Evolutionary conservation across 768 basidiomycete genomes (phyloP).

Genomic region (Rhizopogon vinicolor): DNA sequence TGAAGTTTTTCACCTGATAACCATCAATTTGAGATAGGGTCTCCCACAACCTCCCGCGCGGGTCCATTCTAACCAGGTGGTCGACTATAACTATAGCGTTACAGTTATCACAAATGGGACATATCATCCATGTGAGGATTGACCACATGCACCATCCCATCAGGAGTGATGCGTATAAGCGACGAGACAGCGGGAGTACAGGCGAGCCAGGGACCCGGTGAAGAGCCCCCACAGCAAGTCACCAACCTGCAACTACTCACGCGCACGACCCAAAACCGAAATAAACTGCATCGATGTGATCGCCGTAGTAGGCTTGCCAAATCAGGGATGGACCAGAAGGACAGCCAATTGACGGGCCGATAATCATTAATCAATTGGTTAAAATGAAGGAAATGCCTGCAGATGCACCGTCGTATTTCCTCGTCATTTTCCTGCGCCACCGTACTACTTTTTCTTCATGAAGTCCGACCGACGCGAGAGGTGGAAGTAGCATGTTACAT

Average conservation of each 20-base stretch:
- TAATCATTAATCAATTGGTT: slow-evolving; percentile 1
- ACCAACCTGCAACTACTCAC: background rate
- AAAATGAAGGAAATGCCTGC: background rate
- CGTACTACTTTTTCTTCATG: slow-evolving; percentile 3
- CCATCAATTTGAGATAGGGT: background rate
- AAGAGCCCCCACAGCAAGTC: background rate
- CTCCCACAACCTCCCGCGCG: background rate
- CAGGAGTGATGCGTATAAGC: background rate
- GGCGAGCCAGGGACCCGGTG: background rate
- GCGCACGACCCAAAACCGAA: background rate
- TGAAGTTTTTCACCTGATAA: background rate
- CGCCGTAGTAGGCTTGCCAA: background rate
- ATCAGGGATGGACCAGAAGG: background rate
- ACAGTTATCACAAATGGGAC: background rate
- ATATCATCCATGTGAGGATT: background rate
- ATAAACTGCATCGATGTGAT: slow-evolving; percentile 2
- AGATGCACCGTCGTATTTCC: background rate
- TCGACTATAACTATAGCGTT: background rate
- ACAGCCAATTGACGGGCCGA: background rate
- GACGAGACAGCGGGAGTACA: background rate
- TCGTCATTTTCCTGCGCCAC: background rate
- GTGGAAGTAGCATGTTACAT: slow-evolving; percentile 17
- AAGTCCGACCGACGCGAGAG: slow-evolving; percentile 8
- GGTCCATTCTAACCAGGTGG: background rate
- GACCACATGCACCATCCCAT: background rate